These are phyloP conservation scores for Infundibulicybe gibba DNA, from an alignment of 768 basidiomycete species.

Conservation along the genomic window DNA sequence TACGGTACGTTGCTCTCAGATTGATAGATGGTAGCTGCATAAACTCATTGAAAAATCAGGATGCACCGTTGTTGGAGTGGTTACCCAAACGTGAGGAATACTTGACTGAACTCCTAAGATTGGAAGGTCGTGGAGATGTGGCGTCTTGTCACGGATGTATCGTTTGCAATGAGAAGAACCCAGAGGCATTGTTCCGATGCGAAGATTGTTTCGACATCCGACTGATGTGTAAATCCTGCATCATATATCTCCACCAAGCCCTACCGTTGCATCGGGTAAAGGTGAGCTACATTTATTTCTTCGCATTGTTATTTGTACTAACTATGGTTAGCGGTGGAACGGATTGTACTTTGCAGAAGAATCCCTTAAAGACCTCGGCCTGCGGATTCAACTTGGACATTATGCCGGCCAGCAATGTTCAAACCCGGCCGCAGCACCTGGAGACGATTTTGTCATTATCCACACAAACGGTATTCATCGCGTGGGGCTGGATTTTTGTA, in stretches of 20 bases:
- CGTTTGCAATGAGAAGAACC: not conserved
- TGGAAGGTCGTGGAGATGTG: not conserved
- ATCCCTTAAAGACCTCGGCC: constrained; percentile 4
- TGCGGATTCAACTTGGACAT: constrained; percentile 6
- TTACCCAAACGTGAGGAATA: not conserved
- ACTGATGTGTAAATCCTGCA: constrained; percentile 1
- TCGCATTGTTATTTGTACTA: not conserved
- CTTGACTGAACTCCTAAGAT: not conserved
- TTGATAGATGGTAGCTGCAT: too few relatives aligned
- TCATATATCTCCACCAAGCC: not conserved
- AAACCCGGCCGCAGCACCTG: not conserved
- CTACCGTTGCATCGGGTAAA: constrained; percentile 3
- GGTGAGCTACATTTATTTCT: not conserved
- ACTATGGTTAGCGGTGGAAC: not conserved
- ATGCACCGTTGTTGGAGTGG: not conserved
- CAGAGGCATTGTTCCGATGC: not conserved
- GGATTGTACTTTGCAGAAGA: not conserved
- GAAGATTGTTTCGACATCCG: not conserved
- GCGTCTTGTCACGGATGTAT: not conserved
- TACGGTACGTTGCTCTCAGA: too few relatives aligned
- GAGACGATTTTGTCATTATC: not conserved
- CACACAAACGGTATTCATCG: not conserved
- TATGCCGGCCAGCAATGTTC: not conserved
- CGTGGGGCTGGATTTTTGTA: not conserved
- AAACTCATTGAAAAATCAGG: not conserved